Evolutionary conservation across 2,329 filamentous ascomycete species (phyloP).

Genomic region (Colletotrichum karsti): DNA sequence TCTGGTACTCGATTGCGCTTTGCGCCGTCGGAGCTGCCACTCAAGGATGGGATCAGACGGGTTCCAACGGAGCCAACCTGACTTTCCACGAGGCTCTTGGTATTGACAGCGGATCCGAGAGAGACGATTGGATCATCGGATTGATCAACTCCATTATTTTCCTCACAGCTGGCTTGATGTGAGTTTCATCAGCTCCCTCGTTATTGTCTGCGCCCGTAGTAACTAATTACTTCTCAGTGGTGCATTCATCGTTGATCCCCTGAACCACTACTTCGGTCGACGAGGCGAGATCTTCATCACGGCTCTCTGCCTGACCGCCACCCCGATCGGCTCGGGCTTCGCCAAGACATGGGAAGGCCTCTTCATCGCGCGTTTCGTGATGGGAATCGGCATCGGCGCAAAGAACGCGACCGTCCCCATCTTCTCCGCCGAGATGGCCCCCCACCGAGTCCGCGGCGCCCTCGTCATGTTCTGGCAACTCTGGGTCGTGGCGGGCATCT

Average conservation of each 20-base stretch:
- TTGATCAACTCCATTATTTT: conserved; percentile 58
- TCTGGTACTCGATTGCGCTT: conserved; percentile 55
- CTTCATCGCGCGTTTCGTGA: conserved; percentile 70
- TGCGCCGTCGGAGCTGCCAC: conserved; percentile 63
- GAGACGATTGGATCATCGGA: conserved; percentile 63
- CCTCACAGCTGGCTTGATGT: conserved; percentile 30
- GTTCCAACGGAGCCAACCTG: conserved; percentile 69
- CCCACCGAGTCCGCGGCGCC: conserved; percentile 75
- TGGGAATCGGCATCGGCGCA: conserved; percentile 75
- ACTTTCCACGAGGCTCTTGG: conserved; percentile 61
- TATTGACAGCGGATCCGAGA: conserved; percentile 43
- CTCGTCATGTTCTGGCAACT: conserved; percentile 71
- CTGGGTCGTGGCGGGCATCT: conserved; percentile 45
- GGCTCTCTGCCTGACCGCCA: conserved; percentile 65
- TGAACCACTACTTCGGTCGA: conserved; percentile 71
- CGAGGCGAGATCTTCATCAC: conserved; percentile 74
- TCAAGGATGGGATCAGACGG: conserved; percentile 73
- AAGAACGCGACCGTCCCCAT: conserved; percentile 74
- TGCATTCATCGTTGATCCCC: conserved; percentile 74
- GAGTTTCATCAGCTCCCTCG: not conserved
- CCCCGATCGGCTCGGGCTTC: conserved; percentile 66
- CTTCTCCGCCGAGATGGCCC: conserved; percentile 77
- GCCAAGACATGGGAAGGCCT: conserved; percentile 73
- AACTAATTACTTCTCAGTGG: conserved; percentile 44
- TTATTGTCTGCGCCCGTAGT: not conserved